A percentile compares a stretch with the other conserved stretches of the same genome.
Evolutionary conservation across 2,329 filamentous ascomycete species (phyloP).

Genomic region (Nemania diffusa): DNA sequence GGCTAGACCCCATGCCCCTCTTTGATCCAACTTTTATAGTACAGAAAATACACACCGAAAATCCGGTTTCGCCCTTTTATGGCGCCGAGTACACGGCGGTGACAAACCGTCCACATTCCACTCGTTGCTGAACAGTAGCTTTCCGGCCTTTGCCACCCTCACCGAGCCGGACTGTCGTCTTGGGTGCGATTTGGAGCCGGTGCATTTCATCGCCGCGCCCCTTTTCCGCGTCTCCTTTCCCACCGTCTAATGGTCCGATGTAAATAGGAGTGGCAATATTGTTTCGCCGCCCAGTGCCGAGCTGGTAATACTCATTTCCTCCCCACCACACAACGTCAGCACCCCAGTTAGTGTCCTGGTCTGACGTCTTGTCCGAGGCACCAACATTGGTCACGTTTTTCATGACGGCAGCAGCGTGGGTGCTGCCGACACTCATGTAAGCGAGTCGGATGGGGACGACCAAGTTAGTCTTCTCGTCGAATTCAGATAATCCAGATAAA

Average conservation of each 20-base stretch:
- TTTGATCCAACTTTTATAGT: slow-evolving; percentile 33
- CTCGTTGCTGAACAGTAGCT: slow-evolving; percentile 82
- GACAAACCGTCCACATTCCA: slow-evolving; percentile 85
- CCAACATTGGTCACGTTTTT: slow-evolving; percentile 78
- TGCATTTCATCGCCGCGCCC: slow-evolving; percentile 72
- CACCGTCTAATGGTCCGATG: slow-evolving; percentile 78
- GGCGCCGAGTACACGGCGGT: slow-evolving; percentile 81
- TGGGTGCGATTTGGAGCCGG: slow-evolving; percentile 83
- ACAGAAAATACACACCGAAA: slow-evolving; percentile 20
- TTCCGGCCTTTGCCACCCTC: slow-evolving; percentile 70
- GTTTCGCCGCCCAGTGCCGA: slow-evolving; percentile 89
- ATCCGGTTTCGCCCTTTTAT: slow-evolving; percentile 31
- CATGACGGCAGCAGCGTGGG: slow-evolving; percentile 85
- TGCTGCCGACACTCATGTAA: slow-evolving; percentile 77
- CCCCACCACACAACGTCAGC: slow-evolving; percentile 94
- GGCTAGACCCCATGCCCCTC: slow-evolving; percentile 14
- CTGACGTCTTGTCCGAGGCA: slow-evolving; percentile 60
- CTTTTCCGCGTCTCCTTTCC: slow-evolving; percentile 65
- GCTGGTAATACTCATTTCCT: slow-evolving; percentile 91
- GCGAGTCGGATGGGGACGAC: slow-evolving; percentile 82
- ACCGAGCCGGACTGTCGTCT: slow-evolving; percentile 73
- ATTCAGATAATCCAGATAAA: slow-evolving; percentile 87
- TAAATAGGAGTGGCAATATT: slow-evolving; percentile 81
- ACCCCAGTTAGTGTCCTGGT: slow-evolving; percentile 86
- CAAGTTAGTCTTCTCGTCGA: slow-evolving; percentile 75